Base-by-base conservation (phyloP, 345 rosid species). In the Gynandropsis gynandra region DNA sequence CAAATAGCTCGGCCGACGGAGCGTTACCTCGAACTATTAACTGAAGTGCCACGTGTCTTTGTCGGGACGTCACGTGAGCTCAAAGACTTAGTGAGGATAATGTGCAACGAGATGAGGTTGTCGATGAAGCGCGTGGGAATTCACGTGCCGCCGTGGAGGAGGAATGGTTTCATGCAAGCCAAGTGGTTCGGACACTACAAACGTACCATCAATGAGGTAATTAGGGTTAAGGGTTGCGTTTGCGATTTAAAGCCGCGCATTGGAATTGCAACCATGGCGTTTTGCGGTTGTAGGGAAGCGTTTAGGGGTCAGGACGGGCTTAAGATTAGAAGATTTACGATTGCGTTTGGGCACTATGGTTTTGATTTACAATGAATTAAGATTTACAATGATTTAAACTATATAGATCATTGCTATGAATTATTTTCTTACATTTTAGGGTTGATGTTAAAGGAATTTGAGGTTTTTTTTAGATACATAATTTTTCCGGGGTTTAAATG, bases 101-200 rank as follows among this genome's bases (percentile, higher is more conserved):
- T 92, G 90, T 79, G 88, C 67, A 66, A 36, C 8, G 88, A 76
- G 5, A 65, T 77, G 0, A 72, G 74, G 41, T 56, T 55, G 54
- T 82, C 95, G 9, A 73, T 92, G 85, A 78, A 66, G 40, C 61
- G 62, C 35, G 62, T 40, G 2, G 69, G 49, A 16, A 47, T 87
- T 74, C 55, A 50, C 5, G 58, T 83, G 46, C 86, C 97, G 0
- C 98, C 98, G 0, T 92, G 98, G 98, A 80, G 97, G 65, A 79
- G 77, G 49, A 72, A 74, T 9, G 71, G 79, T 12, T 87, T 79
- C 59, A 67, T 87, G 90, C 85, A 79, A 56, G 80, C 80, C 13
- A 92, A 87, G 58, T 87, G 98, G 97, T 76, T 76, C 16, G 73
- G 80, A 29, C 58, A 64, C 13, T 81, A 81, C 66, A 82, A 77